These are phyloP conservation scores for Francoa sonchifolia DNA, from an alignment of 441 rosid species.

Conservation along the genomic window DNA sequence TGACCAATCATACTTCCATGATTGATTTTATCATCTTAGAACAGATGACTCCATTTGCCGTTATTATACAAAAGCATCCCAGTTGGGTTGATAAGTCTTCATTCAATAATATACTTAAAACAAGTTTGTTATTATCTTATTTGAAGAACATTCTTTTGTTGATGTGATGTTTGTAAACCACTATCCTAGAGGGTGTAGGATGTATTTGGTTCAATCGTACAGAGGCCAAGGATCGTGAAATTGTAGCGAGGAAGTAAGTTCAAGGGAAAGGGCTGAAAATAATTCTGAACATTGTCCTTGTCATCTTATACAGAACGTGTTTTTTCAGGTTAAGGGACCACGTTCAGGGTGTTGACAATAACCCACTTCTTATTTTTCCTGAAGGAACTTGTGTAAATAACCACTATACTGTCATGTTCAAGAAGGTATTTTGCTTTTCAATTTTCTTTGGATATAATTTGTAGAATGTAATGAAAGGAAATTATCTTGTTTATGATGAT, in stretches of 20 bases:
- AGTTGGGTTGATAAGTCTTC: conserved; percentile 96
- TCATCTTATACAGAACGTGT: conserved; percentile 10
- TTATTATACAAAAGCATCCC: conserved; percentile 97
- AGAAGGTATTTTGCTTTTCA: conserved; percentile 77
- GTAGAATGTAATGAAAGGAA: too few relatives aligned
- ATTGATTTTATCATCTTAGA: conserved; percentile 88
- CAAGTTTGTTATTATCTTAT: too few relatives aligned
- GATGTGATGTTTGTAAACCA: conserved; percentile 83
- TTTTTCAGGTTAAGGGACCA: conserved; percentile 78
- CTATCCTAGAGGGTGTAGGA: conserved; percentile 89
- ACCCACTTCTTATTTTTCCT: conserved; percentile 97
- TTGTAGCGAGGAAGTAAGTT: conserved; percentile 78
- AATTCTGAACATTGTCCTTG: conserved; percentile 5
- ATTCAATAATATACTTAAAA: too few relatives aligned
- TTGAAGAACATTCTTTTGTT: too few relatives aligned
- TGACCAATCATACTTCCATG: conserved; percentile 97
- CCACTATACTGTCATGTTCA: conserved; percentile 92
- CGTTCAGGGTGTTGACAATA: conserved; percentile 74
- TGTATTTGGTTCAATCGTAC: conserved; percentile 95
- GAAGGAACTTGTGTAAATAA: conserved; percentile 96
- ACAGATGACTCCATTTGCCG: conserved; percentile 96
- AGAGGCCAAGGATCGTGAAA: conserved; percentile 94
- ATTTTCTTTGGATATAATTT: too few relatives aligned
- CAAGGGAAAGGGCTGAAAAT: neutral
- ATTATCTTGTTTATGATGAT: too few relatives aligned